Evolutionary conservation across 805 yeast genomes (phyloP).

Genomic region (Blastobotrys terrestris): DNA sequence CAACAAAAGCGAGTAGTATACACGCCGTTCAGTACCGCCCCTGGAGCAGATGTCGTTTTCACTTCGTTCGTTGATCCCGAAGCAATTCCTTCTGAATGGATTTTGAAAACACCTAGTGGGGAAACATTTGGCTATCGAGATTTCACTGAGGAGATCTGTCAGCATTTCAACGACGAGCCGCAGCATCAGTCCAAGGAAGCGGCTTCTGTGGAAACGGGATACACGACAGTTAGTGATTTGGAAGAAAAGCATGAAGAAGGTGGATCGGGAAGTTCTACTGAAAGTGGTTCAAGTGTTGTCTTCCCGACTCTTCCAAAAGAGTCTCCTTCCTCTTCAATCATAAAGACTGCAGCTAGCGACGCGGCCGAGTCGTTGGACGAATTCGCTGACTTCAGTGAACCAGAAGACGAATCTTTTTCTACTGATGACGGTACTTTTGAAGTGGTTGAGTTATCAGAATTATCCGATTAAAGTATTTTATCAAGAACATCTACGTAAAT

Average conservation of each 20-base stretch:
- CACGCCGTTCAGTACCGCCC: slow-evolving; percentile 3
- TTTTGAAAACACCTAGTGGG: slow-evolving; percentile 5
- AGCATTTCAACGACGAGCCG: neutral
- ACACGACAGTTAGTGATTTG: neutral
- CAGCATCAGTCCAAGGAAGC: neutral
- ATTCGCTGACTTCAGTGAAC: neutral
- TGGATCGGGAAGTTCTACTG: slow-evolving; percentile 6
- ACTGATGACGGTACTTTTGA: neutral
- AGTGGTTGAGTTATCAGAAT: neutral
- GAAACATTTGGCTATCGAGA: slow-evolving; percentile 1
- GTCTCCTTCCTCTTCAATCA: neutral
- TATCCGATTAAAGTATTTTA: neutral
- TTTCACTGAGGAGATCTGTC: neutral
- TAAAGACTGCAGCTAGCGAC: neutral
- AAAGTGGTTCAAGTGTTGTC: neutral
- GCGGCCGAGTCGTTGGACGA: neutral
- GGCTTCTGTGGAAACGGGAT: neutral
- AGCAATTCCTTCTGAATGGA: slow-evolving; percentile 5
- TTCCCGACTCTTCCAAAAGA: neutral
- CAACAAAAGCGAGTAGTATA: neutral
- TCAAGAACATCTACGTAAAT: neutral
- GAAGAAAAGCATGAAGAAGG: neutral
- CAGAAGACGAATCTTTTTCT: neutral
- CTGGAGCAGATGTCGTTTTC: slow-evolving; percentile 4
- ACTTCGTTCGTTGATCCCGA: slow-evolving; percentile 8